Conservation (phyloP, 768 basidiomycete genomes). For the Pulveroboletus sp. region DNA sequence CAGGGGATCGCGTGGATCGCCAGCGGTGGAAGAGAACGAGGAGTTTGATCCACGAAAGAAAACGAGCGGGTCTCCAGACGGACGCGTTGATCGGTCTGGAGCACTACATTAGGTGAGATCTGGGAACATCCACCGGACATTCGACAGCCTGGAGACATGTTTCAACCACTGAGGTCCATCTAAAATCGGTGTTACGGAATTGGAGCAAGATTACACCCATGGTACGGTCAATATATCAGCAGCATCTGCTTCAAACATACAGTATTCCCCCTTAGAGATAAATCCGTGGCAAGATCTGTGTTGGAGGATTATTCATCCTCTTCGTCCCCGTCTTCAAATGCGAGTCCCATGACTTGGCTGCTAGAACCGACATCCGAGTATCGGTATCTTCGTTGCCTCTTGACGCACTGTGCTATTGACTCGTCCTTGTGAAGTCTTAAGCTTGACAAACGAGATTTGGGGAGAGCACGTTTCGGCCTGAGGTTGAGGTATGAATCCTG, state of each 20-base stretch:
- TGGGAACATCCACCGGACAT: too few relatives aligned
- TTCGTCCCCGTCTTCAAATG: conserved; percentile 15
- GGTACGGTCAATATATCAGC: not conserved
- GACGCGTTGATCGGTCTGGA: too few relatives aligned
- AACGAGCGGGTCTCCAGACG: too few relatives aligned
- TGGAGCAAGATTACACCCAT: conserved; percentile 7
- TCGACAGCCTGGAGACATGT: too few relatives aligned
- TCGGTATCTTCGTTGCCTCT: conserved; percentile 25
- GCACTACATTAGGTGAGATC: too few relatives aligned
- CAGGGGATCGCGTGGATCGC: too few relatives aligned
- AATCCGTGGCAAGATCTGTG: not conserved
- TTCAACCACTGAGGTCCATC: not conserved
- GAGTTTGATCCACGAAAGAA: too few relatives aligned
- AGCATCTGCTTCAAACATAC: not conserved
- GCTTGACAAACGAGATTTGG: conserved; percentile 18
- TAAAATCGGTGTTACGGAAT: not conserved
- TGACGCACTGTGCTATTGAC: conserved; percentile 4
- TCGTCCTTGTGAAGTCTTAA: conserved; percentile 5
- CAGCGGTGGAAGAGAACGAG: too few relatives aligned
- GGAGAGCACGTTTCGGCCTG: conserved; percentile 29
- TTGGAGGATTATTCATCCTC: conserved; percentile 9
- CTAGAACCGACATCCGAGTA: conserved; percentile 15
- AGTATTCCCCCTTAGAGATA: not conserved
- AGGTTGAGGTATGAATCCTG: conserved; percentile 4
- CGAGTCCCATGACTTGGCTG: not conserved